Base-by-base conservation (phyloP, 148 eudicot species). In the Nepenthes mirabilis region DNA sequence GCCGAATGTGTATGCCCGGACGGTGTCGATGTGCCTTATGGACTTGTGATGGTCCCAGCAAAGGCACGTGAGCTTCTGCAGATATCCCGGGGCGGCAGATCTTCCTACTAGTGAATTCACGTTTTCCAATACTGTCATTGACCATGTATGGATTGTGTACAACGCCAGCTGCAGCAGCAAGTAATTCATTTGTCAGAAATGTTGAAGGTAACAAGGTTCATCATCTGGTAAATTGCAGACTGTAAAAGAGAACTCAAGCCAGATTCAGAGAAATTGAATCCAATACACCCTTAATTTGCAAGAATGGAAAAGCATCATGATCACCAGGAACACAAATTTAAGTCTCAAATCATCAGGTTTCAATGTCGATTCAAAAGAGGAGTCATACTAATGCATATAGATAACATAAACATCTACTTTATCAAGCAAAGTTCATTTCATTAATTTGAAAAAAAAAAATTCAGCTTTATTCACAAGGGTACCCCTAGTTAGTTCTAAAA, bases 141-240 rank as follows among this genome's bases (percentile, higher is more conserved):
- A 88, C 98, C 98, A 93, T 33, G 95, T 93, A 2, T 89, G 84
- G 34, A 93, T 93, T 14, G 98, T 93, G 81, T 88, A 93, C 56
- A 93, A 43, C 2, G 98, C 98, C 36, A 93, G 77, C 96, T 88
- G 86, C 67, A 62, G 57, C 32, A n/a, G 50, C 2, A 55, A 49
- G 14, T 47, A 33, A 33, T 1, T 11, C 36, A 34, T 5, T 40
- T 8, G 34, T 32, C 50, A 57, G 6, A 62, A 43, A 6, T 47
- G 13, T 37, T 9, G 33, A 56, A 34, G 13, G 36, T 43, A 57
- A 34, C 11, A 52, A 32, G 23, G 11, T 63, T 34, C 34, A 53
- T 43, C 37, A 4, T 8, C 47, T 48, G 43, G 23, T 23, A 23
- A 23, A 23, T 23, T 23, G 23, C 23, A 23, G 23, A 23, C 23